Base-by-base conservation (phyloP, 352 stramenopile species). In the Globisporangium paddicum region DNA sequence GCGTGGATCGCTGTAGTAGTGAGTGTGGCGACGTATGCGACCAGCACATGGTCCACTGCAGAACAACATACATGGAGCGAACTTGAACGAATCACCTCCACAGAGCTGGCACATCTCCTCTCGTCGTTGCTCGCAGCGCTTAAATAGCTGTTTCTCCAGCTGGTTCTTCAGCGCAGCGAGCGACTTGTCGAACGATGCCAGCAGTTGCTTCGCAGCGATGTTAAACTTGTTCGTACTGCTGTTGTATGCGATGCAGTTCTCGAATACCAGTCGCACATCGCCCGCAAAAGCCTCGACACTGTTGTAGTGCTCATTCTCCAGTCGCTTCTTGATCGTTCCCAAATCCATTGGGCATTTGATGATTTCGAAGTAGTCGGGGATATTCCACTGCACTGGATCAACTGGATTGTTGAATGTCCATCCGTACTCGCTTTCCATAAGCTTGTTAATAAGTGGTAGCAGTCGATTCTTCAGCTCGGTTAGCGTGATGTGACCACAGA, bases 311-410 rank as follows among this genome's bases (percentile, higher is more conserved):
- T 95, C 89, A 67, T 90, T 96, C 61, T 99, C 96, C 28, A 99
- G 65, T 1, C 90, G 80, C 69, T 98, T 98, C 68, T 97, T 96
- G 66, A 99, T 98, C n/a, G 96, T 98, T 19, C 96, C 95, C 19
- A 99, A 80, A 74, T 99, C 97, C 97, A 99, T 99, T 0, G 97
- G 97, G 49, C 92, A 94, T 66, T 98, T 98, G 69, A 99, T 91
- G 28, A 96, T 89, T 35, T 96, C 80, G 54, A 94, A 91, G 58
- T 96, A 96, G 62, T 96, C 86, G 2, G 90, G 90, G 54, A 98
- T 96, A 49, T 94, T 87, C 69, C 96, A 88, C 55, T 92, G 82
- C 54, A 97, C 88, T 7, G 97, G 91, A 77, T 99, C 96, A 18
- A 99, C 96, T 7, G 96, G 96, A 49, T 89, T 86, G 51, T 95